A percentile compares a stretch with the other conserved stretches of the same genome.
phyloP scores from a whole-genome alignment of 306 rosid species.

The Heteromeles arbutifolia region DNA sequence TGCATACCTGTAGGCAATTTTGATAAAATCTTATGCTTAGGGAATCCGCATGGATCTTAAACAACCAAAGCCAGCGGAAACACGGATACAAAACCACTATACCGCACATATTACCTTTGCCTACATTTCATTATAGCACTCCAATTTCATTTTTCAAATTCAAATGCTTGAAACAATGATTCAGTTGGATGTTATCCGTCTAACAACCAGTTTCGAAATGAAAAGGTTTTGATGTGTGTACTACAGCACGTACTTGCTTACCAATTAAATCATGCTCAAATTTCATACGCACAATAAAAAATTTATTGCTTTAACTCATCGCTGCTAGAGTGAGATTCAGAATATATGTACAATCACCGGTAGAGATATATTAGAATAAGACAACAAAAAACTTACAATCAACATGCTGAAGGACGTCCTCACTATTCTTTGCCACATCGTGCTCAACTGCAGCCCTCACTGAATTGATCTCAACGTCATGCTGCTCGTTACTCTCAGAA shows the following conservation, averaged over 20 bases:
- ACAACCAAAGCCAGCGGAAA: neutral
- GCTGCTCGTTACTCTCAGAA: slow-evolving; percentile 52
- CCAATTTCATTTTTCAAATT: neutral
- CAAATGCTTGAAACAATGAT: neutral
- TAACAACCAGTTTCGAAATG: neutral
- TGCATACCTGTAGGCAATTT: slow-evolving; percentile 38
- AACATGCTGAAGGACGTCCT: slow-evolving; percentile 45
- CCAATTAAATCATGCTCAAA: too few species aligned
- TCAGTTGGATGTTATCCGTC: neutral
- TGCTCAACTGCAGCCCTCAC: slow-evolving; percentile 53
- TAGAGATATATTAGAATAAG: neutral
- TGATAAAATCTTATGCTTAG: neutral
- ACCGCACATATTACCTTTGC: neutral
- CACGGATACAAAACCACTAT: too few species aligned
- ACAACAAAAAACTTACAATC: slow-evolving; percentile 43
- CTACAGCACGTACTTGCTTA: too few species aligned
- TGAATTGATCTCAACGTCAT: slow-evolving; percentile 58
- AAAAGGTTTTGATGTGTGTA: too few species aligned
- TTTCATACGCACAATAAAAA: too few species aligned
- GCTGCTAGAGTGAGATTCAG: neutral
- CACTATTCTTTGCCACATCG: slow-evolving; percentile 53
- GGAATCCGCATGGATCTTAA: neutral
- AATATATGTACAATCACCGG: neutral
- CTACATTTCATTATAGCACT: neutral
- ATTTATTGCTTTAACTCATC: neutral